Conservation (phyloP, 1,284 basidiomycete genomes). For the Ustilago tritici region DNA sequence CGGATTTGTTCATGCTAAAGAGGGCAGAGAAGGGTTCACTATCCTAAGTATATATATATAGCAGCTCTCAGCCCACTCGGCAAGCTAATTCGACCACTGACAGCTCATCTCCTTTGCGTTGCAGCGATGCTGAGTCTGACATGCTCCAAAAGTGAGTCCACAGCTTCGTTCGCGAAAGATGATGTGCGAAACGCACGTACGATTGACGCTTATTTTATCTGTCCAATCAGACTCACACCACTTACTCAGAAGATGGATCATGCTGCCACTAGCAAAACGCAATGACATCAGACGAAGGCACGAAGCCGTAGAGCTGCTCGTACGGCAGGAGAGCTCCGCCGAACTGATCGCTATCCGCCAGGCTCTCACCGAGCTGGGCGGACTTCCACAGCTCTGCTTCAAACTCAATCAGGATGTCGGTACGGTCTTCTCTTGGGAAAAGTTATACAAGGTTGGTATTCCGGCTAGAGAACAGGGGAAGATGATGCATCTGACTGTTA, state of each 20-base stretch:
- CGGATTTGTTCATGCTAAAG: constrained; percentile 39
- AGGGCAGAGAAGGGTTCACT: constrained; percentile 35
- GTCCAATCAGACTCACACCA: constrained; percentile 24
- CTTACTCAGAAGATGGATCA: constrained; percentile 39
- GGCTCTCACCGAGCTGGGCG: constrained; percentile 28
- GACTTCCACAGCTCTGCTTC: constrained; percentile 28
- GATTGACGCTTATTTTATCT: too few relatives aligned
- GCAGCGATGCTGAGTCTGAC: constrained; percentile 36
- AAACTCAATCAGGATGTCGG: constrained; percentile 38
- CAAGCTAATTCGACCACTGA: neutral
- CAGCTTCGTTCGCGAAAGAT: neutral
- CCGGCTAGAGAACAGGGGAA: neutral
- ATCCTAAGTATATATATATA: constrained; percentile 29
- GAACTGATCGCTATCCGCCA: constrained; percentile 24
- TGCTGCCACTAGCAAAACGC: constrained; percentile 33
- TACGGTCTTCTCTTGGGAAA: constrained; percentile 22
- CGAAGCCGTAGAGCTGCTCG: constrained; percentile 41
- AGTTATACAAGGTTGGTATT: constrained; percentile 24
- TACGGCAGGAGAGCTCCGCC: constrained; percentile 24
- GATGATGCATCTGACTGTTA: neutral
- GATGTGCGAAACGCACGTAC: too few relatives aligned
- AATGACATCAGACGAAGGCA: constrained; percentile 31
- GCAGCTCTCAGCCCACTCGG: neutral
- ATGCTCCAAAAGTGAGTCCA: constrained; percentile 30
- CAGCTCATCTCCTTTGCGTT: neutral